Conservation (phyloP, 495 filamentous ascomycete species). For the Clohesyomyces aquaticus region DNA sequence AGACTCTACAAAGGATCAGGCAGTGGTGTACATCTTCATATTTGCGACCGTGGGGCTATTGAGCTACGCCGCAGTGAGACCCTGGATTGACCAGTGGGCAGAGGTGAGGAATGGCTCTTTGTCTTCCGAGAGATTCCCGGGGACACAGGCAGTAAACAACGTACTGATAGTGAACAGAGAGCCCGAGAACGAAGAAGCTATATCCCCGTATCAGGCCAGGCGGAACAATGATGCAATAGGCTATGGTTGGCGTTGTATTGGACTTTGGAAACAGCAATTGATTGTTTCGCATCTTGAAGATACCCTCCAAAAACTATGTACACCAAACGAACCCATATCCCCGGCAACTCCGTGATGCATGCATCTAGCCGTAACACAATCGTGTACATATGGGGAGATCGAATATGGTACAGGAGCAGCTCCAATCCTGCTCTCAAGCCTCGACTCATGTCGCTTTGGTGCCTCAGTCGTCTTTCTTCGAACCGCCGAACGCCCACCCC, state of each 20-base stretch:
- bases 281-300: slow-evolving; percentile 27
- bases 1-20: slow-evolving; percentile 84
- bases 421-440: slow-evolving; percentile 37
- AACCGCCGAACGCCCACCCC: slow-evolving; percentile 38
- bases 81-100: slow-evolving; percentile 62
- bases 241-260: neutral
- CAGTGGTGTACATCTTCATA: slow-evolving; percentile 93
- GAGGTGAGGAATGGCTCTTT: slow-evolving; percentile 17
- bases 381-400: slow-evolving; percentile 35
- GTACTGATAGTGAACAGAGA: slow-evolving; percentile 31
- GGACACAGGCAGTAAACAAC: too few relatives aligned
- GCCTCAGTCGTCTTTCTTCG: slow-evolving; percentile 35
- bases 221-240: slow-evolving; percentile 19
- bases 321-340: slow-evolving; percentile 8
- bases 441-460: too few relatives aligned
- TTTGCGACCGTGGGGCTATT: slow-evolving; percentile 81
- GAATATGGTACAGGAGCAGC: slow-evolving; percentile 31
- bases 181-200: slow-evolving; percentile 37
- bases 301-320: slow-evolving; percentile 23
- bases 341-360: slow-evolving; percentile 31
- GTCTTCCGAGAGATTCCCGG: too few relatives aligned
- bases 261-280: neutral
- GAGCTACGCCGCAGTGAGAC: slow-evolving; percentile 73
- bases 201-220: slow-evolving; percentile 37
- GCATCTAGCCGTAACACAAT: slow-evolving; percentile 13